A percentile compares a stretch with the other conserved stretches of the same genome.
These are phyloP conservation scores for Sutorius eximius DNA, from an alignment of 1,284 basidiomycete species.

Conservation along the genomic window DNA sequence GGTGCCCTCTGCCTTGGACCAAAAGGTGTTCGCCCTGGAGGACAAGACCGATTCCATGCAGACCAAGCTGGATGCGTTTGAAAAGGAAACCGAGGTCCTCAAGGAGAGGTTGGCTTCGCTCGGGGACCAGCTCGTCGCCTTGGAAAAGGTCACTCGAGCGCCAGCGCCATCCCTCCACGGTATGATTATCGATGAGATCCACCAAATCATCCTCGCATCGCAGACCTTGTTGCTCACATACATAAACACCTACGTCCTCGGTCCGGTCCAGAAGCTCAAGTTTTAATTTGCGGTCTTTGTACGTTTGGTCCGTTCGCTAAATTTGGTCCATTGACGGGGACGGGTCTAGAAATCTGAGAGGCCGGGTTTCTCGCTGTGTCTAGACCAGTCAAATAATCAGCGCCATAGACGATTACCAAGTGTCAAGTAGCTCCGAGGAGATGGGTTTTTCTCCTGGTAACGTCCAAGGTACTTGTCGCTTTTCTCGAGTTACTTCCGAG, in stretches of 20 bases:
- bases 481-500: neutral
- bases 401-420: neutral
- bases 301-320: slow-evolving; percentile 1
- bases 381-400: neutral
- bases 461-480: neutral
- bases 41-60: neutral
- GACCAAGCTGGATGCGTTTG: neutral
- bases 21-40: neutral
- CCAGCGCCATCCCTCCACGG: neutral
- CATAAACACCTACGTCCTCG: slow-evolving; percentile 6
- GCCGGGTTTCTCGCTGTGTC: neutral
- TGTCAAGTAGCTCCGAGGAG: neutral
- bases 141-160: slow-evolving; percentile 3
- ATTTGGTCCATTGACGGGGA: neutral
- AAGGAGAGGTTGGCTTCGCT: slow-evolving; percentile 4
- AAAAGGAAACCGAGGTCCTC: slow-evolving; percentile 3
- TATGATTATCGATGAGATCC: slow-evolving; percentile 1
- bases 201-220: neutral
- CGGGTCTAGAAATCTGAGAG: neutral
- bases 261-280: slow-evolving; percentile 7
- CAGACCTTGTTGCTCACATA: neutral
- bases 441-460: neutral
- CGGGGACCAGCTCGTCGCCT: slow-evolving; percentile 1
- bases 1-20: neutral
- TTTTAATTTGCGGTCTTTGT: neutral